Evolutionary conservation across 2,329 filamentous ascomycete genomes (phyloP).

Genomic region (Pseudogymnoascus sp.): DNA sequence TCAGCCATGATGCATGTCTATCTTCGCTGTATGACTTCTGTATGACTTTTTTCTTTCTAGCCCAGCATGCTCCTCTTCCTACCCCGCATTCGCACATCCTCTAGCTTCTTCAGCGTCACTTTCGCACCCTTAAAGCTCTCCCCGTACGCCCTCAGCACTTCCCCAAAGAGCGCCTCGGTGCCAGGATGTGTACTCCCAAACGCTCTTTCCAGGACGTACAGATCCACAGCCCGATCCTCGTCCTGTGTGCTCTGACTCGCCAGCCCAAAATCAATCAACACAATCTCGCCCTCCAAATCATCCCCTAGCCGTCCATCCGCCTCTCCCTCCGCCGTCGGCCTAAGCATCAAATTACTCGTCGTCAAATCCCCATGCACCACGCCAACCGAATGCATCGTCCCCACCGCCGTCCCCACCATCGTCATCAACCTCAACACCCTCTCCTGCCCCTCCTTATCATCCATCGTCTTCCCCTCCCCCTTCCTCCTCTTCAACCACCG

Average conservation of each 20-base stretch:
- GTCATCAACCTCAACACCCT: slow-evolving; percentile 51
- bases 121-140: slow-evolving; percentile 66
- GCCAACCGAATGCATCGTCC: slow-evolving; percentile 70
- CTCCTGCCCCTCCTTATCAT: slow-evolving; percentile 21
- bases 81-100: slow-evolving; percentile 88
- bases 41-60: slow-evolving; percentile 31
- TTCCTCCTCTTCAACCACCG: slow-evolving; percentile 47
- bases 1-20: not conserved
- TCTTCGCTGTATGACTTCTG: not conserved
- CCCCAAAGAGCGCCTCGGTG: slow-evolving; percentile 66
- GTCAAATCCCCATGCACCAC: slow-evolving; percentile 93
- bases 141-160: slow-evolving; percentile 66
- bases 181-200: slow-evolving; percentile 91
- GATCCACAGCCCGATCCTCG: slow-evolving; percentile 88
- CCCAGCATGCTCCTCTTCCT: slow-evolving; percentile 97
- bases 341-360: slow-evolving; percentile 91
- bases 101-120: slow-evolving; percentile 68
- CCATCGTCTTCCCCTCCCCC: slow-evolving; percentile 17
- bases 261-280: slow-evolving; percentile 91
- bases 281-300: slow-evolving; percentile 61
- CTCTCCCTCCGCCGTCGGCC: slow-evolving; percentile 24
- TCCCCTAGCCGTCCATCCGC: slow-evolving; percentile 18
- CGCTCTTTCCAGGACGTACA: slow-evolving; percentile 91
- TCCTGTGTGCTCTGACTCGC: slow-evolving; percentile 73
- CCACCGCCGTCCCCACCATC: slow-evolving; percentile 62